Base-by-base conservation (phyloP, 257 asterid species). In the Linaria vulgaris region DNA sequence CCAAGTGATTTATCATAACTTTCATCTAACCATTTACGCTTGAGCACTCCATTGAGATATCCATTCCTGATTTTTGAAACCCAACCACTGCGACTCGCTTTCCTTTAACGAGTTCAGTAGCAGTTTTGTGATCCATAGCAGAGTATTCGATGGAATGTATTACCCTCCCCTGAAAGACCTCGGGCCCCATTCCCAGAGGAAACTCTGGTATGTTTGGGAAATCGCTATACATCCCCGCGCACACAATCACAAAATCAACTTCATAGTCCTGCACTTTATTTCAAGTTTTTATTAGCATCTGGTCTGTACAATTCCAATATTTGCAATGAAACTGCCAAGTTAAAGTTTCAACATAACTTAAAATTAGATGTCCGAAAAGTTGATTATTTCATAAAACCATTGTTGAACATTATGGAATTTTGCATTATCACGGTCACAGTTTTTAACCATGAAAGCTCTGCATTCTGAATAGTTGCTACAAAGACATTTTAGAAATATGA, bases 91-190 rank as follows among this genome's bases (percentile, higher is more conserved):
- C 75, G 15, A 75, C 72, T 38, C 66, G 56, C 52, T 75, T 79
- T n/a, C 82, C 83, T 65, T 56, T 58, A 16, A 72, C 44, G 8
- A 69, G 56, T 22, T 74, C 63, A 30, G 64, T 37, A 9, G 82
- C 88, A 25, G 13, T 47, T 17, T 34, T 50, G 16, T 52, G 13
- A 41, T 78, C 79, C 88, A 79, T 74, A 3, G 61, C 48, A 19
- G 81, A 69, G 51, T 79, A 79, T 2, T 79, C 83, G 79, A 79
- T 76, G 54, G 85, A 79, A 58, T 79, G 88, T 20, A 82, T 76
- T 22, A 69, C 83, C 48, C 49, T 51, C 24, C 85, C 85, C n/a
- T 53, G 53, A 27, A 79, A 82, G 9, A 43, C 72, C 66, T 82
- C 72, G 0, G 88, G 88, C 5, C 76, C 83, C 37, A 66, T 66